A percentile compares a stretch with the other conserved stretches of the same genome.
phyloP scores from a whole-genome alignment of 1,284 basidiomycete genomes.

The Fomes fomentarius region DNA sequence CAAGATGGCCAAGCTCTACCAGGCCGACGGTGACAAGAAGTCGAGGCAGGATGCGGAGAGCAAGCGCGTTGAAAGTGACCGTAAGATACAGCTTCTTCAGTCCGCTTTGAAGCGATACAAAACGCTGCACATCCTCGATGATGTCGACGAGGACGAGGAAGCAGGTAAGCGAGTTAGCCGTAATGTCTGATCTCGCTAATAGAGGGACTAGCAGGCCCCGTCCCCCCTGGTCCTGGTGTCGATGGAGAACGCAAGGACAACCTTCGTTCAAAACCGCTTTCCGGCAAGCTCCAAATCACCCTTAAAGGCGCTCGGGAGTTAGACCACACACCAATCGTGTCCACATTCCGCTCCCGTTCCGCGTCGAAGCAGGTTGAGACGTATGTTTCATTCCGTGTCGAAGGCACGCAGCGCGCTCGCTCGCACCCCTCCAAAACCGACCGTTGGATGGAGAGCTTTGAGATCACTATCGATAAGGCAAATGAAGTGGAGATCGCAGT shows the following conservation, averaged over 20 bases:
- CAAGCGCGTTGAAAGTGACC: conserved; percentile 93
- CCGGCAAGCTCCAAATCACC: conserved; percentile 91
- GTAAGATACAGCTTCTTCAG: conserved; percentile 93
- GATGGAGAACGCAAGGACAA: conserved; percentile 92
- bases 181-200: conserved; percentile 4
- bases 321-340: conserved; percentile 85
- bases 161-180: conserved; percentile 40
- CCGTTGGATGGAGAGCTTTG: conserved; percentile 97
- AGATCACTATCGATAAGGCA: conserved; percentile 96
- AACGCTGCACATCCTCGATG: conserved; percentile 93
- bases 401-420: conserved; percentile 91
- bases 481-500: conserved; percentile 98
- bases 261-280: conserved; percentile 88
- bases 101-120: conserved; percentile 96
- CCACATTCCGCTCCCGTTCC: conserved; percentile 62
- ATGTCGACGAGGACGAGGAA: conserved; percentile 78
- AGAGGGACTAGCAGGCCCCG: conserved; percentile 5
- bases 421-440: conserved; percentile 95
- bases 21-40: conserved; percentile 95
- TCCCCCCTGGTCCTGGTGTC: conserved; percentile 51
- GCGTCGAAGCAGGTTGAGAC: conserved; percentile 88
- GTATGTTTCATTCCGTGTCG: conserved; percentile 92
- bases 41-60: conserved; percentile 90
- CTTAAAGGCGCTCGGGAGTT: conserved; percentile 91
- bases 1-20: conserved; percentile 96